Base-by-base conservation (phyloP, 2,329 filamentous ascomycete species). In the Pseudohalonectria lignicola region DNA sequence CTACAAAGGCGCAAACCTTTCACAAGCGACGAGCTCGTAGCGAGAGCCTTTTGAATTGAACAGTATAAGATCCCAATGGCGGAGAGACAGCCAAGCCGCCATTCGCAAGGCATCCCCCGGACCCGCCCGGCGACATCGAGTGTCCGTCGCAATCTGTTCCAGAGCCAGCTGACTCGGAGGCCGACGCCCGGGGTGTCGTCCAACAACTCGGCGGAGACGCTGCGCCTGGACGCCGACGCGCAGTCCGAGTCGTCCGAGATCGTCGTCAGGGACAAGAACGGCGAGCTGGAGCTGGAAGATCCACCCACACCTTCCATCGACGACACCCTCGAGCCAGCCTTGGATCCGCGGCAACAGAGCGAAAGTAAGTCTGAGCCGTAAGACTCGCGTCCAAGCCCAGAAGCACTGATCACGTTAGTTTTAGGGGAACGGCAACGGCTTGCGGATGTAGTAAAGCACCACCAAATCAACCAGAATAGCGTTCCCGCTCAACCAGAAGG, bases 401-500 rank as follows among this genome's bases (percentile, higher is more conserved):
- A n/a, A n/a, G n/a, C n/a, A n/a, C n/a, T n/a, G n/a, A n/a, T n/a
- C n/a, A n/a, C n/a, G n/a, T n/a, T n/a, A n/a, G n/a, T 34, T 11
- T 19, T 34, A 77, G 74, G 68, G 40, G 76, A 81, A 51, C 63
- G 72, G 37, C 74, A 80, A 51, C 62, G 68, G 36, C 54, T 81
- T 10, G 66, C 71, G 18, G 76, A 80, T 43, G 73, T 72, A 1
- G 70, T 82, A 25, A 76, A 69, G 50, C 71, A 75, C 49, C 72
- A 79, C 51, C 69, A 73, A 46, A 64, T 73, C 40, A 69, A 69
- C 47, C 66, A 69, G 43, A 69, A 66, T 48, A 61, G 64, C 35
- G 60, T 69, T 35, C 67, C 76, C 9, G 75, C 74, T 48, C 78
- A 82, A 45, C 73, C 76, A 36, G 76, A 81, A 60, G 79, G 80